These are phyloP conservation scores for Radiomyces spectabilis DNA, from an alignment of 192 early-diverging fungal genomes.

Conservation along the genomic window DNA sequence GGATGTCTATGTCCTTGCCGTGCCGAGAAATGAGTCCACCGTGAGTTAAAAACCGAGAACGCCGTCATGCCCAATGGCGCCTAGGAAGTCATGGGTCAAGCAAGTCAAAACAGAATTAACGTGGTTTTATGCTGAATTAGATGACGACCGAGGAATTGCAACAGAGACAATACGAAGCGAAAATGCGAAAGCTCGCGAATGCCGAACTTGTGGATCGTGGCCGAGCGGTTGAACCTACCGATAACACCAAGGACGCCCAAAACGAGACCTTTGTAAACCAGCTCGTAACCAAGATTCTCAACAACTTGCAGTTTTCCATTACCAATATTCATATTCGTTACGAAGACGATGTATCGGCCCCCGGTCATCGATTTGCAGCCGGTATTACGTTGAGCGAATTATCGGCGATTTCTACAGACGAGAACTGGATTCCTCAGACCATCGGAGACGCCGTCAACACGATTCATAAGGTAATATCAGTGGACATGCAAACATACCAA, in stretches of 20 bases:
- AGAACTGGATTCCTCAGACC: slow-evolving; percentile 75
- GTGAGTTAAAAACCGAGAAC: slow-evolving; percentile 28
- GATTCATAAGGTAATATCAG: slow-evolving; percentile 78
- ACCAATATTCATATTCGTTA: slow-evolving; percentile 94
- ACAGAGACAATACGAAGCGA: slow-evolving; percentile 65
- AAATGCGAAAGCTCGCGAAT: slow-evolving; percentile 78
- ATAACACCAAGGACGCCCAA: slow-evolving; percentile 31
- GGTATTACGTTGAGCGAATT: slow-evolving; percentile 87
- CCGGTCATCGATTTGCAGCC: slow-evolving; percentile 74
- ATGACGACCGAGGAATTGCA: slow-evolving; percentile 78
- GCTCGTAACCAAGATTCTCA: slow-evolving; percentile 88
- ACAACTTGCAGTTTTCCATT: slow-evolving; percentile 94
- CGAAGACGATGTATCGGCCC: slow-evolving; percentile 79
- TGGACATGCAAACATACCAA: not conserved
- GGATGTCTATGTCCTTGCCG: slow-evolving; percentile 82
- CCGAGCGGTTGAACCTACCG: slow-evolving; percentile 16
- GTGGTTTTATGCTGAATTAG: slow-evolving; percentile 30
- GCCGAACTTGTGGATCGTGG: slow-evolving; percentile 47
- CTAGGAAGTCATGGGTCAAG: too few species aligned
- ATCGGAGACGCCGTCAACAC: slow-evolving; percentile 67
- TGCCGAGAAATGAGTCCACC: slow-evolving; percentile 59
- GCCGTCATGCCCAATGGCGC: too few species aligned
- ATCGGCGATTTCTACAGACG: slow-evolving; percentile 86
- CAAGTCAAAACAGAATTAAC: too few species aligned
- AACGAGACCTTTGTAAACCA: slow-evolving; percentile 85